Evolutionary conservation across 1,284 basidiomycete species (phyloP), one percentile per base, ranked within the genome.

Genomic region (Pseudozyma flocculosa): DNA sequence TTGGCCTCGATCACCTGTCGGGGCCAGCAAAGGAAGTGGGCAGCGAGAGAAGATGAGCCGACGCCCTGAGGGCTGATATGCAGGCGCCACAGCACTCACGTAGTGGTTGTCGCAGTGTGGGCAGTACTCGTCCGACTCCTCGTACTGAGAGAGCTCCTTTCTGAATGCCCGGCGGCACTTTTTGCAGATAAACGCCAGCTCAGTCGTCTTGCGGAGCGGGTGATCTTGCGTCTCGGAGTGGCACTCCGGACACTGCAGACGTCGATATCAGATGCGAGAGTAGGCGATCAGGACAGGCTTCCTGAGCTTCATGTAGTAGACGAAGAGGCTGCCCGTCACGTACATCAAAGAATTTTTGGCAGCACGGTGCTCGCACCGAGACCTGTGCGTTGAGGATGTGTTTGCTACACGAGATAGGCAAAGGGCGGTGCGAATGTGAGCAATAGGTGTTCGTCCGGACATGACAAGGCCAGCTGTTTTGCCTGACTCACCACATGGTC

Each of bases 21-120:
- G 1, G 10, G 15, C 2, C 3, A 17, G 43, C 23, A 14, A 17
- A 15, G 0, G 23, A 22, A 32, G 37, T 8, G 38, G 26, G 14
- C 2, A 48, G 30, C 21, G 19, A 38, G 32, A 43, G 26, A 18
- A 15, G 4, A n/a, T n/a, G 14, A 24, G 29, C n/a, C n/a, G n/a
- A n/a, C n/a, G n/a, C n/a, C n/a, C n/a, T n/a, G n/a, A n/a, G n/a
- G n/a, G n/a, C n/a, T n/a, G n/a, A n/a, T n/a, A n/a, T n/a, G n/a
- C n/a, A n/a, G n/a, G n/a, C n/a, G n/a, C n/a, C n/a, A n/a, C n/a
- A n/a, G n/a, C n/a, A n/a, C 88, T 72, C 78, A 94, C 93, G 79
- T 92, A 97, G 77, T 93, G 91, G 77, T 98, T 97, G 79, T 95
- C 92, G 78, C 94, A 97, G 80, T 96, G 88, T 0, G 95, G 94